Base-by-base conservation (phyloP, 495 filamentous ascomycete species). In the Cetradonia linearis region DNA sequence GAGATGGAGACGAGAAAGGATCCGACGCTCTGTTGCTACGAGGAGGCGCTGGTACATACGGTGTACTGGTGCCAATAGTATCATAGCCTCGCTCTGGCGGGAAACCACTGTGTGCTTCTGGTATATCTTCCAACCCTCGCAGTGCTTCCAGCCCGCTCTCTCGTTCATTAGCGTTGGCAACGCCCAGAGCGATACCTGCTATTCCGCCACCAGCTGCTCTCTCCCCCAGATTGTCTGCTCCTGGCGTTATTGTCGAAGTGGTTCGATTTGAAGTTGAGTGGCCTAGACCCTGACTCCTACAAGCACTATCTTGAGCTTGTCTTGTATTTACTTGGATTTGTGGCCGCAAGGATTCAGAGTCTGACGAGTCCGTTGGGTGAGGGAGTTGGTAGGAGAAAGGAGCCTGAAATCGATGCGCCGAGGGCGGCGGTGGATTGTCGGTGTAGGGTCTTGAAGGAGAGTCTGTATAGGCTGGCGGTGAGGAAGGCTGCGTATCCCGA, bases 181-280 rank as follows among this genome's bases (percentile, higher is more conserved):
- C 82, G 53, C 80, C 87, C 63, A 83, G 73, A 52, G 88, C 87
- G 58, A 91, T 84, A 30, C 86, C 87, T 20, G 86, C 79, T 69
- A 91, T 86, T 30, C 88, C 88, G 33, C 88, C 88, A 57, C 88
- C 88, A 50, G 79, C 80, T 14, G 87, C 87, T 46, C 76, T 71
- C 30, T 84, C 81, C 49, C 87, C 81, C 56, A 89, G 80, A 67
- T 91, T 90, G 70, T 91, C 88, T 40, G 81, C 78, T 11, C 86
- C 87, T 5, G 87, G 88, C 8, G 87, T 89, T 46, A 82, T 77
- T 50, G 75, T 83, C 54, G 77, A 80, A 60, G 73, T 73, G 50
- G 76, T 75, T 10, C 71, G 69, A 42, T 63, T 62, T 7, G 67
- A 68, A 13, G 58, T 64, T 46, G 69, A 65, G 47, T 70, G 60